phyloP scores from a whole-genome alignment of 2,329 filamentous ascomycete species.

The Trichoderma brevicompactum region DNA sequence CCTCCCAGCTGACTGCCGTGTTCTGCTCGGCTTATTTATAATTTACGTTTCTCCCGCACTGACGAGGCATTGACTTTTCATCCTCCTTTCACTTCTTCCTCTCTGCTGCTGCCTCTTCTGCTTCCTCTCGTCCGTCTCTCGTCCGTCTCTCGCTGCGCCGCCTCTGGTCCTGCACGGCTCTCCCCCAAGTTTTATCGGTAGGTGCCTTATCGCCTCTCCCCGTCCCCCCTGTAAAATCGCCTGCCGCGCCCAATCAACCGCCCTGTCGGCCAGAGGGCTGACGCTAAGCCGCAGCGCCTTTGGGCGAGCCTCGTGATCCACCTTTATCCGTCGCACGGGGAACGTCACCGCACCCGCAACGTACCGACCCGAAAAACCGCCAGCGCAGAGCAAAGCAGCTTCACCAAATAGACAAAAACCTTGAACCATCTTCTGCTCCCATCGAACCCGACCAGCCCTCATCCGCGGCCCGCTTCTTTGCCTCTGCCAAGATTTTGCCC shows the following conservation, averaged over 20 bases:
- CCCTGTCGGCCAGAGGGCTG: conserved; percentile 23
- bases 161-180: background rate
- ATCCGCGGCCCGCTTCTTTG: background rate
- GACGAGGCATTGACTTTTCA: no score
- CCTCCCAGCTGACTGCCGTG: background rate
- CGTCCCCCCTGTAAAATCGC: conserved; percentile 9
- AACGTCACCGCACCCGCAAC: conserved; percentile 26
- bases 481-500: background rate
- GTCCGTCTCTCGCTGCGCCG: no score
- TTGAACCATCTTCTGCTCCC: background rate
- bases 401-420: background rate
- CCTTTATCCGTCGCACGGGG: conserved; percentile 29
- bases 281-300: conserved; percentile 20
- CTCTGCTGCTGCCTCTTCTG: no score
- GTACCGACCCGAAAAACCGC: conserved; percentile 27
- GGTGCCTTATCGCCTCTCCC: background rate
- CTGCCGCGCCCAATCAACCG: conserved; percentile 21
- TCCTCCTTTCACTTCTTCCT: no score
- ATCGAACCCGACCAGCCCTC: background rate
- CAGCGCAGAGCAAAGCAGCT: conserved; percentile 12
- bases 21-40: background rate
- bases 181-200: no score
- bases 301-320: conserved; percentile 29
- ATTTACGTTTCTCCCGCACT: background rate
- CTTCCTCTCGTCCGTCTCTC: no score